Percentiles rank a stretch among this genome's conserved stretches.
These are phyloP conservation scores for Tuber brumale DNA, from an alignment of 495 filamentous ascomycete species.

Conservation along the genomic window DNA sequence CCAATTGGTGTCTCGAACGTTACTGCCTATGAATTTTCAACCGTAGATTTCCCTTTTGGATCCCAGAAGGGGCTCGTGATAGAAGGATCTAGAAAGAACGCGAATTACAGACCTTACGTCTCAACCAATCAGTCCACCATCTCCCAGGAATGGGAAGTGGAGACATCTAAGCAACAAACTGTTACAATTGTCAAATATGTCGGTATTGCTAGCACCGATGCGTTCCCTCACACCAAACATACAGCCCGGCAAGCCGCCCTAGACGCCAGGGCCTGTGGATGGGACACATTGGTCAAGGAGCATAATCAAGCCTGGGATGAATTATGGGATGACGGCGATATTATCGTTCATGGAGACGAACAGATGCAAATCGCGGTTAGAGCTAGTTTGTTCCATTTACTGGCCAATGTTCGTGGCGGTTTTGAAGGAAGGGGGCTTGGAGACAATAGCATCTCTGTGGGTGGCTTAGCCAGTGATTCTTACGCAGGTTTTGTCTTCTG, in stretches of 20 bases:
- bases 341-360: slow-evolving; percentile 58
- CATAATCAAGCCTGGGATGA: slow-evolving; percentile 48
- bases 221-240: slow-evolving; percentile 45
- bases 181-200: slow-evolving; percentile 50
- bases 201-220: slow-evolving; percentile 52
- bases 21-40: slow-evolving; percentile 52
- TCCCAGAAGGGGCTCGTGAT: slow-evolving; percentile 2
- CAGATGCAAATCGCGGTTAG: slow-evolving; percentile 61
- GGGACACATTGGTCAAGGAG: slow-evolving; percentile 43
- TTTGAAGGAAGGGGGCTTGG: slow-evolving; percentile 49
- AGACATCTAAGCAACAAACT: slow-evolving; percentile 43
- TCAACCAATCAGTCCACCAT: slow-evolving; percentile 49
- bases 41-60: slow-evolving; percentile 39
- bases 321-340: slow-evolving; percentile 51
- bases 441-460: slow-evolving; percentile 52
- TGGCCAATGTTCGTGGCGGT: slow-evolving; percentile 52
- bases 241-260: slow-evolving; percentile 46
- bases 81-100: slow-evolving; percentile 41
- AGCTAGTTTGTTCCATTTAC: slow-evolving; percentile 60
- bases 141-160: slow-evolving; percentile 48
- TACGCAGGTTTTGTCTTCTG: slow-evolving; percentile 56
- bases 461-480: slow-evolving; percentile 51
- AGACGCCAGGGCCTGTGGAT: slow-evolving; percentile 45
- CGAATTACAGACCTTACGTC: slow-evolving; percentile 41
- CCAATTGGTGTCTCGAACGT: slow-evolving; percentile 49